A percentile compares a stretch with the other conserved stretches of the same genome.
phyloP scores from a whole-genome alignment of 2,329 filamentous ascomycete genomes.

The Phialophora expanda region DNA sequence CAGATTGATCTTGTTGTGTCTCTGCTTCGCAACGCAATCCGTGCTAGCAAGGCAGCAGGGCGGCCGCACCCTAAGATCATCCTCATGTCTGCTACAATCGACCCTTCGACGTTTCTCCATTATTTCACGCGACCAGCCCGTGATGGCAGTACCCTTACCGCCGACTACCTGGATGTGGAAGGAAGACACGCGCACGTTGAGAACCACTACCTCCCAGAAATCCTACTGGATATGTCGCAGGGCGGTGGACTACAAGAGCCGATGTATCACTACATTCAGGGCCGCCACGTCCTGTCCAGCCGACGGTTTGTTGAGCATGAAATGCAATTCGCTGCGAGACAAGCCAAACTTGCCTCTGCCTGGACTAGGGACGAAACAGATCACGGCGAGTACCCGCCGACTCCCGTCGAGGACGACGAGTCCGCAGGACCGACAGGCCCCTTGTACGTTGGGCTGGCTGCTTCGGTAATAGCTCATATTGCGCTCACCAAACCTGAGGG shows the following conservation, averaged over 20 bases:
- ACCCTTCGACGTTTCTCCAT: slow-evolving; percentile 85
- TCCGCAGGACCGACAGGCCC: background rate
- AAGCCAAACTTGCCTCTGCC: background rate
- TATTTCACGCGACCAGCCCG: slow-evolving; percentile 66
- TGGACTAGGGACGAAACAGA: background rate
- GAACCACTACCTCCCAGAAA: slow-evolving; percentile 87
- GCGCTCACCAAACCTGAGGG: slow-evolving; percentile 53
- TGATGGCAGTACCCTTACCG: slow-evolving; percentile 10
- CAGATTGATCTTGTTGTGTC: slow-evolving; percentile 96
- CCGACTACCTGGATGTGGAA: slow-evolving; percentile 81
- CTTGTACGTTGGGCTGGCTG: slow-evolving; percentile 46
- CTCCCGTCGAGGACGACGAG: slow-evolving; percentile 39
- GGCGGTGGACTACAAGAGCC: slow-evolving; percentile 11
- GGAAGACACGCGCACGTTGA: slow-evolving; percentile 90
- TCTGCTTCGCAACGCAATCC: slow-evolving; percentile 81
- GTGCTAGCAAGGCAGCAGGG: slow-evolving; percentile 55
- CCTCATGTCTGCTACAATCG: slow-evolving; percentile 96
- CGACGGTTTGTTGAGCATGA: slow-evolving; percentile 24
- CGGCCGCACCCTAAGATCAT: slow-evolving; percentile 82
- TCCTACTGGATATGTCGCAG: slow-evolving; percentile 45
- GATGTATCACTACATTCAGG: slow-evolving; percentile 21
- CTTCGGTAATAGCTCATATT: slow-evolving; percentile 55
- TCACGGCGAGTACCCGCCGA: background rate
- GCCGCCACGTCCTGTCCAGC: slow-evolving; percentile 20
- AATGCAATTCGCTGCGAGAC: slow-evolving; percentile 20